A percentile compares a stretch with the other conserved stretches of the same genome.
Conservation (phyloP, 2,329 filamentous ascomycete genomes). For the Hypomyces perniciosus region DNA sequence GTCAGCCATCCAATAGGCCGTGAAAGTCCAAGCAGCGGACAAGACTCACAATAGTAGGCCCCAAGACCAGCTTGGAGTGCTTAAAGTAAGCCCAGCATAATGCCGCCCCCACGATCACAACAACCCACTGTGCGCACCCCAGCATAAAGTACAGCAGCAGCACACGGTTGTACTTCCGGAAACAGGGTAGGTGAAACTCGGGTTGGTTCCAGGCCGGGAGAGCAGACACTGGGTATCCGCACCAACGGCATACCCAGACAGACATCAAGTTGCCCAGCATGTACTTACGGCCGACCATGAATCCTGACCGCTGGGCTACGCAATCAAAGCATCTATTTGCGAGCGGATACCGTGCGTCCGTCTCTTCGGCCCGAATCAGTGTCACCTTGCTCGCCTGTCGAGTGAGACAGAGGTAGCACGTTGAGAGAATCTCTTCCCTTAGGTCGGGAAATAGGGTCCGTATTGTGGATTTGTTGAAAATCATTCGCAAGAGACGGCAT, state of each 20-base stretch:
- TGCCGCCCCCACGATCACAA: conserved; percentile 30
- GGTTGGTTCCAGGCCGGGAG: conserved; percentile 27
- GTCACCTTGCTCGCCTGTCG: conserved; percentile 25
- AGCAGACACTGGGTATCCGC: conserved; percentile 33
- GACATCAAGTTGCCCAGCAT: conserved; percentile 28
- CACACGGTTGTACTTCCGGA: conserved; percentile 31
- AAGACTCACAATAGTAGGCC: conserved; percentile 29
- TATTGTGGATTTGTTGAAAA: conserved; percentile 31
- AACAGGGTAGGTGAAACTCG: conserved; percentile 37
- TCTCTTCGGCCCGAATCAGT: conserved; percentile 27
- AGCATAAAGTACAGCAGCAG: conserved; percentile 33
- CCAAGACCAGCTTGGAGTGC: conserved; percentile 24
- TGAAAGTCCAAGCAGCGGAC: neutral
- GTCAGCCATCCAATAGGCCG: neutral
- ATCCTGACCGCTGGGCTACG: conserved; percentile 28
- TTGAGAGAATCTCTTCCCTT: conserved; percentile 26
- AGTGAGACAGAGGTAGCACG: conserved; percentile 36
- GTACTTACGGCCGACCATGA: conserved; percentile 32
- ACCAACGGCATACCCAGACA: conserved; percentile 40
- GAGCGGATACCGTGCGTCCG: conserved; percentile 30
- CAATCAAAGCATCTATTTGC: conserved; percentile 36
- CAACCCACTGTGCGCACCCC: conserved; percentile 32
- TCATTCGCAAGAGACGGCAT: conserved; percentile 30
- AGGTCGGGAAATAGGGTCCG: conserved; percentile 32
- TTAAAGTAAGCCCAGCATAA: conserved; percentile 35